phyloP scores from a whole-genome alignment of 345 rosid species.

The Syzygium jambos region DNA sequence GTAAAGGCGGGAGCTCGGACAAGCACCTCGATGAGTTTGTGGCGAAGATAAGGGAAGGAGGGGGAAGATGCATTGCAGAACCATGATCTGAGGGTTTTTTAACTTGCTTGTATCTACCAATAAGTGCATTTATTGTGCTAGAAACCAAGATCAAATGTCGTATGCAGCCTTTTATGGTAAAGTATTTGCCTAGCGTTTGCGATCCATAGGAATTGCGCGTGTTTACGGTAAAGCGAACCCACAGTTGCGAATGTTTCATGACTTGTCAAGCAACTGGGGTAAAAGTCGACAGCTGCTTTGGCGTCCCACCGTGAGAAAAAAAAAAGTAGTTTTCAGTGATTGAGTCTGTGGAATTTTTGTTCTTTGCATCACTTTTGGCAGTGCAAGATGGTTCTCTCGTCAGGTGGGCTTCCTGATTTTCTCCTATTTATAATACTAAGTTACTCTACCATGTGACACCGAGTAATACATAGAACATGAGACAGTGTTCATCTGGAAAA shows the following conservation, averaged over 20 bases:
- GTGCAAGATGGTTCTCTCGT: not conserved
- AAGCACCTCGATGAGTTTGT: conserved; percentile 22
- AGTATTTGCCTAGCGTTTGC: not conserved
- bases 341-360: not conserved
- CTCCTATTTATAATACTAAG: not conserved
- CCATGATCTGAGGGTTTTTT: not conserved
- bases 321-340: not conserved
- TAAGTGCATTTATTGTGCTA: not conserved
- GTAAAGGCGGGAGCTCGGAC: conserved; percentile 30
- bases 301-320: not conserved
- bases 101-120: not conserved
- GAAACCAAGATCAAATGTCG: not conserved
- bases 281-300: not conserved
- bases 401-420: not conserved
- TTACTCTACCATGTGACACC: not conserved
- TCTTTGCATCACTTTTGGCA: not conserved
- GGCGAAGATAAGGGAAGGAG: conserved; percentile 1
- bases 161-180: not conserved
- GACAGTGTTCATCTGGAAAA: not conserved
- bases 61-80: not conserved
- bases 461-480: not conserved
- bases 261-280: not conserved
- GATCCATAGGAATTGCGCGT: not conserved
- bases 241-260: not conserved
- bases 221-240: not conserved